These are phyloP conservation scores for Aureoboletus auriporus DNA, from an alignment of 768 basidiomycete genomes.

Conservation along the genomic window DNA sequence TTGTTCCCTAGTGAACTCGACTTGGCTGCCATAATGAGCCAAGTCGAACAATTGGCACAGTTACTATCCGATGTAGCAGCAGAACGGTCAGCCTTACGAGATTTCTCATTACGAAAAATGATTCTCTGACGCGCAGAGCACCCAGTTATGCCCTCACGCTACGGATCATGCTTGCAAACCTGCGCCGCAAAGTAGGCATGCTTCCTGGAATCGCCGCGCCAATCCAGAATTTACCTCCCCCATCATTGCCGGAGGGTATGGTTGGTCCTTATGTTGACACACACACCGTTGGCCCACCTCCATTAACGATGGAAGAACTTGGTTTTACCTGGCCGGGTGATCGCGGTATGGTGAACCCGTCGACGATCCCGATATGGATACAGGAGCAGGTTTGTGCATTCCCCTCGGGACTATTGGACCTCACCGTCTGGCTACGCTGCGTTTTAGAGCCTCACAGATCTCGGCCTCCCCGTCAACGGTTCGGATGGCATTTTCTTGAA, in stretches of 20 bases:
- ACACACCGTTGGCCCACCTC: slow-evolving; percentile 46
- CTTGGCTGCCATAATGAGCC: slow-evolving; percentile 65
- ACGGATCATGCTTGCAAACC: slow-evolving; percentile 89
- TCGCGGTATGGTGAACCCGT: slow-evolving; percentile 67
- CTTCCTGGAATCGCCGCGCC: slow-evolving; percentile 45
- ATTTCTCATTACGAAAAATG: neutral
- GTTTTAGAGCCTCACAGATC: slow-evolving; percentile 75
- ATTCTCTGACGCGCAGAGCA: slow-evolving; percentile 10
- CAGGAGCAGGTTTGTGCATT: slow-evolving; percentile 72
- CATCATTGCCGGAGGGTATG: slow-evolving; percentile 54
- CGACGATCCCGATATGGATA: slow-evolving; percentile 85
- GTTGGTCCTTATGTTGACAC: slow-evolving; percentile 53
- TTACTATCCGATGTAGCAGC: slow-evolving; percentile 90
- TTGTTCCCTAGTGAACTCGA: slow-evolving; percentile 87
- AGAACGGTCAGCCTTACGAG: slow-evolving; percentile 55
- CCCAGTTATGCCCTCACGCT: slow-evolving; percentile 82
- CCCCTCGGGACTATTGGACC: neutral
- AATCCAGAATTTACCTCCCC: slow-evolving; percentile 48
- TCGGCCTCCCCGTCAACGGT: slow-evolving; percentile 88
- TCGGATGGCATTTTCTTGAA: slow-evolving; percentile 88
- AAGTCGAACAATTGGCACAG: slow-evolving; percentile 89
- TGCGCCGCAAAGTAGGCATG: slow-evolving; percentile 83
- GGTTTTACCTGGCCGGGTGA: slow-evolving; percentile 71
- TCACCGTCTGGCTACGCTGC: neutral
- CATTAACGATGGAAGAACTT: slow-evolving; percentile 83